A percentile compares a stretch with the other conserved stretches of the same genome.
Conservation (phyloP, 495 filamentous ascomycete genomes). For the Glonium stellatum region DNA sequence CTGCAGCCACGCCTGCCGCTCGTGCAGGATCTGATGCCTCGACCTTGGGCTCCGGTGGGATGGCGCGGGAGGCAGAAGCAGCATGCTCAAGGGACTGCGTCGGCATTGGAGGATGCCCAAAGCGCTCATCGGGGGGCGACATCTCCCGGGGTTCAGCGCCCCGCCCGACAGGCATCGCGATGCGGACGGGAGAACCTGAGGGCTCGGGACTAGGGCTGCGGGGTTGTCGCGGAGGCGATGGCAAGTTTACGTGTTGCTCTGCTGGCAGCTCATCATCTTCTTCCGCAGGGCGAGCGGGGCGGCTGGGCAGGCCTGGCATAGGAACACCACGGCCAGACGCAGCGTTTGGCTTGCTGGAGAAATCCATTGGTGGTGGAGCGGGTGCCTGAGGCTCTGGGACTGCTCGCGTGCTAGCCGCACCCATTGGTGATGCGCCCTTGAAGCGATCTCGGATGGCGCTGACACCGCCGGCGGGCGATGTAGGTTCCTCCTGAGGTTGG, state of each 20-base stretch:
- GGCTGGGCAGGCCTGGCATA: conserved; percentile 64
- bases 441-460: conserved; percentile 70
- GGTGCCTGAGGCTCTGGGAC: conserved; percentile 43
- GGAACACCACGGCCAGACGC: conserved; percentile 51
- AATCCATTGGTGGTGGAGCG: conserved; percentile 56
- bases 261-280: conserved; percentile 48
- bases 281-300: conserved; percentile 48
- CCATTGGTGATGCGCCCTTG: conserved; percentile 61
- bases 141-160: conserved; percentile 48
- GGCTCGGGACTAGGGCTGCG: conserved; percentile 55
- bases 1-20: conserved; percentile 51
- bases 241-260: conserved; percentile 42
- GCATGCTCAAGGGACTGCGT: conserved; percentile 50
- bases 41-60: conserved; percentile 54
- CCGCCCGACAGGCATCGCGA: conserved; percentile 80
- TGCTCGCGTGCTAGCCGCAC: conserved; percentile 44
- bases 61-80: conserved; percentile 55
- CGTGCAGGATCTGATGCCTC: conserved; percentile 53
- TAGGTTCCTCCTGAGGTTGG: conserved; percentile 44
- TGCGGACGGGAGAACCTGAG: conserved; percentile 66
- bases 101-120: conserved; percentile 49
- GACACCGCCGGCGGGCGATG: conserved; percentile 53
- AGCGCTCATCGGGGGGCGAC: conserved; percentile 47
- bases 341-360: conserved; percentile 53
- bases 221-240: conserved; percentile 52